Conservation (phyloP, 2,329 filamentous ascomycete species). For the Colletotrichum spaethianum region DNA sequence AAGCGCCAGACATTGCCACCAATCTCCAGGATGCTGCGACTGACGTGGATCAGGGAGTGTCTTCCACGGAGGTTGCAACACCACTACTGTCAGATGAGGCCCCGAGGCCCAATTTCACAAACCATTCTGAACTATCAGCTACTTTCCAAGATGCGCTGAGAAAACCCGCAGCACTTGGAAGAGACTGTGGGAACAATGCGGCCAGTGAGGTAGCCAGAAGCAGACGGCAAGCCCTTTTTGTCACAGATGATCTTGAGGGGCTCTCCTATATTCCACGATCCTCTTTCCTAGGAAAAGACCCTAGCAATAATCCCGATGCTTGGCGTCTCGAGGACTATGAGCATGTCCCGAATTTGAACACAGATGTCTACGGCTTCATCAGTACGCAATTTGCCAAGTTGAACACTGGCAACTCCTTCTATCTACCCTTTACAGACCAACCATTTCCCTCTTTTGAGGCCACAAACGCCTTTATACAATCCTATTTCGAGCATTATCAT, state of each 20-base stretch:
- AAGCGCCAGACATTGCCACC: not conserved
- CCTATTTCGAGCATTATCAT: conserved; percentile 4
- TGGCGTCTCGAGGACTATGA: conserved; percentile 3
- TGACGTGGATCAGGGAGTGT: not conserved
- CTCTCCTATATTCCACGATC: not conserved
- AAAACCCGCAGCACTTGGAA: not conserved
- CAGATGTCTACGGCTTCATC: not conserved
- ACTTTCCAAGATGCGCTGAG: conserved; percentile 6
- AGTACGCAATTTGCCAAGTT: not conserved
- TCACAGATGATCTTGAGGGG: not conserved
- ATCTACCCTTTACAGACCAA: not conserved
- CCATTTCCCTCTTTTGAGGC: not conserved
- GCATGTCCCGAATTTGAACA: not conserved
- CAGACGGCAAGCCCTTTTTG: not conserved
- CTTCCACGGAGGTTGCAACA: not conserved
- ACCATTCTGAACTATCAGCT: conserved; percentile 9
- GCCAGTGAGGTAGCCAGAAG: not conserved
- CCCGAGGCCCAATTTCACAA: conserved; percentile 12
- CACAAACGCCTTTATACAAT: not conserved
- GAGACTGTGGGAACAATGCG: not conserved
- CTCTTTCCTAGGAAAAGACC: not conserved
- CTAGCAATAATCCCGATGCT: not conserved
- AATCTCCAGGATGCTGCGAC: not conserved
- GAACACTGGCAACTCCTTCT: not conserved
- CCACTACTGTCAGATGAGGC: not conserved